Conservation (phyloP, 2,329 filamentous ascomycete genomes). For the Ophiostoma pallidulum region DNA sequence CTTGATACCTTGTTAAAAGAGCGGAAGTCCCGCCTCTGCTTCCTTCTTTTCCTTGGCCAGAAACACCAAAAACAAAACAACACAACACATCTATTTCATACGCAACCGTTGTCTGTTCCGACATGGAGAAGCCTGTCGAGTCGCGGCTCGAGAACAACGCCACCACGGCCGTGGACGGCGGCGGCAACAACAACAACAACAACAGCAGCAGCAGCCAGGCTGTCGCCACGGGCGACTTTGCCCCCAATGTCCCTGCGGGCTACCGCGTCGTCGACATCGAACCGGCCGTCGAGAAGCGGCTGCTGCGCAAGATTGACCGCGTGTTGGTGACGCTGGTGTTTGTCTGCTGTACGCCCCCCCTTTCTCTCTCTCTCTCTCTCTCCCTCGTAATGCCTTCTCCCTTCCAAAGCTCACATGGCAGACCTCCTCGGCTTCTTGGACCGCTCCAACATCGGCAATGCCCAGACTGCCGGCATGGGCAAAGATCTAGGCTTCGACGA, state of each 20-base stretch:
- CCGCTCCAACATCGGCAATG: slow-evolving; percentile 21
- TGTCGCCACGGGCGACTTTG: neutral
- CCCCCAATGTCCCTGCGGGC: slow-evolving; percentile 1
- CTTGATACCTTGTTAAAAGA: too few species aligned
- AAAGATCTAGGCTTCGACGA: slow-evolving; percentile 28
- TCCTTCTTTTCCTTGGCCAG: too few species aligned
- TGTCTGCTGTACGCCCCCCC: slow-evolving; percentile 20
- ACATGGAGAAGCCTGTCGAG: slow-evolving; percentile 9
- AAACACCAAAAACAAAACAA: too few species aligned
- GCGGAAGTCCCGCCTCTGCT: too few species aligned
- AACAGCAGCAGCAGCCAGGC: too few species aligned
- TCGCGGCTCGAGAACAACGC: slow-evolving; percentile 2
- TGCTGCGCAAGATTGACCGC: slow-evolving; percentile 28
- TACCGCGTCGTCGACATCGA: slow-evolving; percentile 19
- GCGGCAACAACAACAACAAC: too few species aligned
- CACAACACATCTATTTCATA: too few species aligned
- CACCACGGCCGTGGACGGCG: neutral
- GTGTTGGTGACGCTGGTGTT: slow-evolving; percentile 25
- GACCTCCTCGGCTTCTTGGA: slow-evolving; percentile 21
- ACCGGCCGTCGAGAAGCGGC: slow-evolving; percentile 23
- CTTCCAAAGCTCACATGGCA: too few species aligned
- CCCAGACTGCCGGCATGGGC: slow-evolving; percentile 20
- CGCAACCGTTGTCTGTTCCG: too few species aligned
- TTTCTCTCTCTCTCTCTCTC: neutral
- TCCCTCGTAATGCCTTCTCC: neutral